Percentiles rank a stretch among this genome's conserved stretches.
phyloP scores from a whole-genome alignment of 257 asterid species.

The Dorcoceras hygrometricum region DNA sequence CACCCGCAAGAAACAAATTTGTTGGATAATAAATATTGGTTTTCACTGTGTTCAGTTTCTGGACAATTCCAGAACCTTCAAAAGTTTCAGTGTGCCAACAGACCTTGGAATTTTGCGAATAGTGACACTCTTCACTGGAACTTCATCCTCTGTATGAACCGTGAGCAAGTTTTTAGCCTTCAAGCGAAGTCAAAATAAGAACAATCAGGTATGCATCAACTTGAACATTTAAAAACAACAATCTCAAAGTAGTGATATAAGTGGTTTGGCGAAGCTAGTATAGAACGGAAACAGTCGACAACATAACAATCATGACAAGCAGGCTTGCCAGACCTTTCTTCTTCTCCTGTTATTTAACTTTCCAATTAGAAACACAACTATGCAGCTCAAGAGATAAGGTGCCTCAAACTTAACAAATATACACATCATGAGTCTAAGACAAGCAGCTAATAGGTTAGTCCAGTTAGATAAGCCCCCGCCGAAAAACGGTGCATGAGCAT shows the following conservation, averaged over 20 bases:
- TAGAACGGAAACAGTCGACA: not conserved
- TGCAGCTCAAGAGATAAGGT: not conserved
- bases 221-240: not conserved
- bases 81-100: conserved; percentile 3
- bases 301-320: too few species aligned
- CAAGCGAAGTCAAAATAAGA: conserved; percentile 3
- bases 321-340: too few species aligned
- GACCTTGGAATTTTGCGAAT: conserved; percentile 89
- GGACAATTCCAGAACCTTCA: not conserved
- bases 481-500: not conserved
- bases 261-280: not conserved
- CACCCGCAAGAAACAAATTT: not conserved
- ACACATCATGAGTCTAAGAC: not conserved
- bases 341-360: too few species aligned
- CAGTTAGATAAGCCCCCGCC: not conserved
- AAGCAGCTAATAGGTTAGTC: not conserved
- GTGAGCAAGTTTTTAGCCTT: conserved; percentile 84
- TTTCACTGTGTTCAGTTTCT: conserved; percentile 1
- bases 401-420: not conserved
- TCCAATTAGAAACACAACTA: not conserved
- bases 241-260: not conserved
- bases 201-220: conserved; percentile 5
- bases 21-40: not conserved
- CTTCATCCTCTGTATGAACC: conserved; percentile 70
- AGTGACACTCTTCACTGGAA: conserved; percentile 77